Base-by-base conservation (phyloP, 345 rosid species). In the Populus pruinosa region DNA sequence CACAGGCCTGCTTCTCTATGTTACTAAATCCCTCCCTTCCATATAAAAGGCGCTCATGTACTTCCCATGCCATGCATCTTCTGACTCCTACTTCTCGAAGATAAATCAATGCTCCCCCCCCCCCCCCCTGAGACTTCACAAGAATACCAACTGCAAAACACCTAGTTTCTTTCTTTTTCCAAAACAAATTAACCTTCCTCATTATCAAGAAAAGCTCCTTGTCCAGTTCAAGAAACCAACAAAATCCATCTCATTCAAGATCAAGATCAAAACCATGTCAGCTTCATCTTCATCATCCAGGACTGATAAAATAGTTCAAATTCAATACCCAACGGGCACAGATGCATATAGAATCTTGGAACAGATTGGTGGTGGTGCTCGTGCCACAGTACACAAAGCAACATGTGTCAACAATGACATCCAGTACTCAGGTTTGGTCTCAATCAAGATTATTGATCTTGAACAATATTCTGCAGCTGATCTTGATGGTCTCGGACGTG, bases 391-490 rank as follows among this genome's bases (percentile, higher is more conserved):
- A 23, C 89, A 90, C 91, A 91, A 90, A 67, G 97, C 98, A 71
- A 70, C 80, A 61, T 95, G 99, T 74, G 56, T 89, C 10, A 95
- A 92, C 0, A 62, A 83, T 13, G 62, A 56, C 27, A 4, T 8
- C 12, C 1, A 27, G 82, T 86, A 86, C 53, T 87, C 93, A 1
- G 73, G 79, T 0, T 55, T 86, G 0, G 97, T 94, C 2, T 98
- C 99, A 72, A 91, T 93, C 77, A 94, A 94, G 82, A 83, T 94
- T 75, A 93, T 94, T 50, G 87, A 94, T 82, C 92, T 94, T 35
- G 98, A 91, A 73, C 88, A 80, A 56, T 53, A 53, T 53, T 82
- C 93, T 59, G 80, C 89, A 0, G 85, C 90, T 0, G 92, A 90
- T 76, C 85, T 93, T 11, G 97, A 93, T 67, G 85, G 78, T 66